These are phyloP conservation scores for Zoysia japonica DNA, from an alignment of 176 grass and related monocot genomes.

Conservation along the genomic window DNA sequence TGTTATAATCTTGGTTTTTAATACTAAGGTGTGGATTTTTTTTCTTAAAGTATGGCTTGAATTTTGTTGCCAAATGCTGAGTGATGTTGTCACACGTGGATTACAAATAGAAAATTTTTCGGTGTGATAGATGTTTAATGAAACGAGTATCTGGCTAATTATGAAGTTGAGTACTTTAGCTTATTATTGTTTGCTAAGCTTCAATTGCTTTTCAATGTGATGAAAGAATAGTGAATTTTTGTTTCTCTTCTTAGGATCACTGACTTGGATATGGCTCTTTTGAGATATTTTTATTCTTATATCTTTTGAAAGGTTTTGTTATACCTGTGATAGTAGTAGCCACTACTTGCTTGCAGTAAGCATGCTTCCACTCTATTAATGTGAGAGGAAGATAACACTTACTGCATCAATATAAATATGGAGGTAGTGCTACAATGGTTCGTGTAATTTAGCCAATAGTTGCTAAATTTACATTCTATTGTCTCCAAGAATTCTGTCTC, in stretches of 20 bases:
- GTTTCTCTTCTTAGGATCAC: no score
- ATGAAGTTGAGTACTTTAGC: neutral
- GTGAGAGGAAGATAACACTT: neutral
- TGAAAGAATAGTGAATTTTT: neutral
- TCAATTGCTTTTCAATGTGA: neutral
- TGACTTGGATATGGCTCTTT: no score
- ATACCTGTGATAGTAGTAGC: neutral
- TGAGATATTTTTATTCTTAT: neutral
- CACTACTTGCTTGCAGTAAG: neutral
- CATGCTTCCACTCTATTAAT: slow-evolving; percentile 19
- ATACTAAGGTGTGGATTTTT: neutral
- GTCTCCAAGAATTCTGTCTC: neutral
- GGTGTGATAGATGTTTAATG: neutral
- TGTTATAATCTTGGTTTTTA: neutral
- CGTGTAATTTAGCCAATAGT: neutral
- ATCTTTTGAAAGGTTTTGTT: neutral
- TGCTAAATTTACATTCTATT: neutral
- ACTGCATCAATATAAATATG: no score
- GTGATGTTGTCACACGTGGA: neutral
- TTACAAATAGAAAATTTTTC: no score
- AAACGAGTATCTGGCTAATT: neutral
- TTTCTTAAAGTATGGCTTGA: neutral
- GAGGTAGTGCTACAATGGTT: neutral
- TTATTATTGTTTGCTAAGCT: neutral
- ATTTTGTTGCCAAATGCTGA: neutral